Percentiles rank a stretch among this genome's conserved stretches.
phyloP scores from a whole-genome alignment of 2,329 filamentous ascomycete genomes.

The Fusarium floridanum region DNA sequence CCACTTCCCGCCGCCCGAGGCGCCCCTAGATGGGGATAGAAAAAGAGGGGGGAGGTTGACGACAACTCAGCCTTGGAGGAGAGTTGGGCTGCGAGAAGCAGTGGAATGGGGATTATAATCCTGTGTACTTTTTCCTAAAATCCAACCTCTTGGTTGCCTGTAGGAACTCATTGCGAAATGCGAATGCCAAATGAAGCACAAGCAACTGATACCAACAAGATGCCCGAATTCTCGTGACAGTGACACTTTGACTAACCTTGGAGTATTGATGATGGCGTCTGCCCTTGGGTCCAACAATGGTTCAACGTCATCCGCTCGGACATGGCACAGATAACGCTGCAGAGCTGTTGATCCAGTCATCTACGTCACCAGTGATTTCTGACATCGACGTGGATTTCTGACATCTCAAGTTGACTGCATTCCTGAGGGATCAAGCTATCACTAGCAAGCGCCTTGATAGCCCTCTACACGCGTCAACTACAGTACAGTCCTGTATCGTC shows the following conservation, averaged over 20 bases:
- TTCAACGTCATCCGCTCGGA: not conserved
- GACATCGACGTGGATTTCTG: constrained; percentile 7
- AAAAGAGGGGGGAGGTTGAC: constrained; percentile 36
- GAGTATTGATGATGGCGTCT: not conserved
- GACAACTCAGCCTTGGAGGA: constrained; percentile 15
- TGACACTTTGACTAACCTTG: not conserved
- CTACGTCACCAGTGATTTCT: not conserved
- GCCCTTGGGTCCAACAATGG: not conserved
- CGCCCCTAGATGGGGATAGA: constrained; percentile 20
- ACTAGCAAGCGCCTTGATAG: not conserved
- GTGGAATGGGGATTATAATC: constrained; percentile 48
- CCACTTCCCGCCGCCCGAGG: constrained; percentile 24
- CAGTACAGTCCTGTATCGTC: not conserved
- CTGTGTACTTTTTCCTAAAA: constrained; percentile 56
- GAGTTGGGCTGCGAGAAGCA: constrained; percentile 32
- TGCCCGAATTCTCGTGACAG: not conserved
- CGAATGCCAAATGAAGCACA: constrained; percentile 47
- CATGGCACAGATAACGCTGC: not conserved
- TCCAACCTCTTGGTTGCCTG: constrained; percentile 48
- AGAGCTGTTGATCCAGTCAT: constrained; percentile 2
- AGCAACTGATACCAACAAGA: constrained; percentile 20
- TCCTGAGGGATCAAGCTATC: not conserved
- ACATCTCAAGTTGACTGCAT: not conserved
- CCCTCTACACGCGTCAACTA: not conserved
- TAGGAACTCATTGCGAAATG: constrained; percentile 51